A percentile compares a stretch with the other conserved stretches of the same genome.
Evolutionary conservation across 495 filamentous ascomycete genomes (phyloP).

Genomic region (Achaetomiella virescens): DNA sequence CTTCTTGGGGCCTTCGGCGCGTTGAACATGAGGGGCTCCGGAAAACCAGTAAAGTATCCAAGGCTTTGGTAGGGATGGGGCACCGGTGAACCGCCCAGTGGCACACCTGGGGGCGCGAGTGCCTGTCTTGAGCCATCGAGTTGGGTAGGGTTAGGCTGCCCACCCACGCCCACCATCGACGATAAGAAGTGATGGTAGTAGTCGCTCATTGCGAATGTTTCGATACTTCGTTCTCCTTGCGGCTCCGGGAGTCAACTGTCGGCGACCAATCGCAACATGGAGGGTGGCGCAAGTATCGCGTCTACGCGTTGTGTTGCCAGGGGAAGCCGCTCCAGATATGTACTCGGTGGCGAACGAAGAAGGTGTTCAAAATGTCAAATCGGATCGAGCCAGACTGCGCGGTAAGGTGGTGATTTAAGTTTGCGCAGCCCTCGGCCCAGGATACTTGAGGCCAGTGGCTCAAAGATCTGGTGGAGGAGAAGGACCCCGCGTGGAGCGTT

Average conservation of each 20-base stretch:
- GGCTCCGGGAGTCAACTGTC: neutral
- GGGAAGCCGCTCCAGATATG: neutral
- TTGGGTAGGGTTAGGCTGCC: slow-evolving; percentile 28
- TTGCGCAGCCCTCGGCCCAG: neutral
- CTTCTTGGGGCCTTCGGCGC: slow-evolving; percentile 50
- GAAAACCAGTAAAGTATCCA: slow-evolving; percentile 42
- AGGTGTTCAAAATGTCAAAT: neutral
- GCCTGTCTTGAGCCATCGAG: slow-evolving; percentile 33
- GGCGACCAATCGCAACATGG: neutral
- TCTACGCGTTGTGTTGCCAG: neutral
- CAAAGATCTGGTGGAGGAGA: neutral
- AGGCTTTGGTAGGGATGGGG: slow-evolving; percentile 38
- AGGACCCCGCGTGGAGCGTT: neutral
- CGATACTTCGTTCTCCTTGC: neutral
- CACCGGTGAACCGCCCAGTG: slow-evolving; percentile 28
- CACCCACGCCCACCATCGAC: slow-evolving; percentile 40
- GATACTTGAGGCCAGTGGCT: slow-evolving; percentile 1
- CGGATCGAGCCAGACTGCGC: neutral
- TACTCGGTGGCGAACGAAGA: neutral
- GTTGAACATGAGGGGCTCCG: slow-evolving; percentile 44
- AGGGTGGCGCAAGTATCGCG: neutral
- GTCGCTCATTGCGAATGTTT: slow-evolving; percentile 36
- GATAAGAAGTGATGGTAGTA: slow-evolving; percentile 44
- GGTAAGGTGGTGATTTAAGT: neutral
- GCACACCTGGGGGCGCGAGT: slow-evolving; percentile 28